phyloP scores from a whole-genome alignment of 768 basidiomycete species.

The Phaeotremella skinneri region DNA sequence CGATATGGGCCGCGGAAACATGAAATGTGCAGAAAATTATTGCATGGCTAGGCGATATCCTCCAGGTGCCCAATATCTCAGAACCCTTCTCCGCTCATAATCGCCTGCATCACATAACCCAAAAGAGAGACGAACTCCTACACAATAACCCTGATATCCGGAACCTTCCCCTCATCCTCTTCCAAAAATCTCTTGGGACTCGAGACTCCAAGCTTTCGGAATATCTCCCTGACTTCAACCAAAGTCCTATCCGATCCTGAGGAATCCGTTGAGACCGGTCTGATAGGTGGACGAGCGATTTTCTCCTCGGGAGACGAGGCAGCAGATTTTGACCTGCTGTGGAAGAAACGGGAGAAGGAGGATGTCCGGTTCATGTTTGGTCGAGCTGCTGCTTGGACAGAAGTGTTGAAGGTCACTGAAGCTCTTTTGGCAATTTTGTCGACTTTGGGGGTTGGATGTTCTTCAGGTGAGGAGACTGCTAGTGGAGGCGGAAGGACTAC shows the following conservation, averaged over 20 bases:
- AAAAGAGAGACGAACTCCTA: neutral
- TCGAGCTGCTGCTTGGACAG: neutral
- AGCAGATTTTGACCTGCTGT: conserved; percentile 1
- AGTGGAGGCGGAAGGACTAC: neutral
- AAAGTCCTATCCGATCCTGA: conserved; percentile 2
- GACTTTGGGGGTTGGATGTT: conserved; percentile 12
- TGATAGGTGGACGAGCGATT: neutral
- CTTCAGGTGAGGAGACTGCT: conserved; percentile 10
- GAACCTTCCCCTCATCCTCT: neutral
- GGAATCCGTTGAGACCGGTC: conserved; percentile 1
- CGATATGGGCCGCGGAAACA: too few species aligned
- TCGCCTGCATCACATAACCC: too few species aligned
- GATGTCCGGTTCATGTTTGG: conserved; percentile 12
- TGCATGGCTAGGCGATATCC: too few species aligned
- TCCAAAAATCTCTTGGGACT: conserved; percentile 2
- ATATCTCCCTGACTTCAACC: conserved; percentile 4
- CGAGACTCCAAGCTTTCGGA: conserved; percentile 1
- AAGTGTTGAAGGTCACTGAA: neutral
- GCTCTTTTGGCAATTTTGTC: neutral
- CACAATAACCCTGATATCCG: neutral
- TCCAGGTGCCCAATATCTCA: too few species aligned
- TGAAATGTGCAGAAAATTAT: too few species aligned
- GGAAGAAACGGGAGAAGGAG: conserved; percentile 15
- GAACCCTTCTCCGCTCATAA: too few species aligned
- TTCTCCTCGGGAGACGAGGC: neutral